Conservation (phyloP, 2,329 filamentous ascomycete genomes). For the Neonectria hederae region DNA sequence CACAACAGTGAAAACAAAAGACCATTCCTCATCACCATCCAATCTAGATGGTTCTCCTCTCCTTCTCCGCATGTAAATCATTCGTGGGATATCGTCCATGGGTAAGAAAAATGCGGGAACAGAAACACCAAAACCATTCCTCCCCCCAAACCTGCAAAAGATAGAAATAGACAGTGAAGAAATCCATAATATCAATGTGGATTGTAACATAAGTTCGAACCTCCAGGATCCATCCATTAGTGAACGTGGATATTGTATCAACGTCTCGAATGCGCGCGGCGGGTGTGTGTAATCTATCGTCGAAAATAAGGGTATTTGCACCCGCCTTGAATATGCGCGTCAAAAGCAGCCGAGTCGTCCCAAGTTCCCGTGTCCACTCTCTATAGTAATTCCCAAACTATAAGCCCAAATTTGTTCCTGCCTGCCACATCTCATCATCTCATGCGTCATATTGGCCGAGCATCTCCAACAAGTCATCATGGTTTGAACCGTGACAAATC, state of each 20-base stretch:
- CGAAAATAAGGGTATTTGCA: slow-evolving; percentile 18
- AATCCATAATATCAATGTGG: slow-evolving; percentile 8
- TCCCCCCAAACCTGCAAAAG: background rate
- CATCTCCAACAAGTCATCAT: background rate
- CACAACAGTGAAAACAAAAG: background rate
- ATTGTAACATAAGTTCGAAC: slow-evolving; percentile 4
- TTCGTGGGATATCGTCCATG: slow-evolving; percentile 23
- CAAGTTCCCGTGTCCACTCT: slow-evolving; percentile 12
- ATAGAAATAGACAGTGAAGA: background rate
- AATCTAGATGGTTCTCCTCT: slow-evolving; percentile 5
- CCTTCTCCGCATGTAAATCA: slow-evolving; percentile 5
- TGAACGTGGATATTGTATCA: slow-evolving; percentile 6
- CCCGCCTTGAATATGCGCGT: slow-evolving; percentile 16
- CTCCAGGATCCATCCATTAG: slow-evolving; percentile 9
- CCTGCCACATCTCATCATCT: slow-evolving; percentile 6
- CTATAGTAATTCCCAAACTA: slow-evolving; percentile 16
- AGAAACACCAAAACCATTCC: background rate
- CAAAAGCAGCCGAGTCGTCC: slow-evolving; percentile 9
- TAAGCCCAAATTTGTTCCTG: slow-evolving; percentile 9
- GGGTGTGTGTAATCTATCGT: slow-evolving; percentile 22
- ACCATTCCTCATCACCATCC: slow-evolving; percentile 5
- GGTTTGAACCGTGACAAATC: slow-evolving; percentile 2
- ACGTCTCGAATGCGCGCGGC: slow-evolving; percentile 15
- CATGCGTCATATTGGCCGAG: slow-evolving; percentile 8
- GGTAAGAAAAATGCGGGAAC: slow-evolving; percentile 5